Evolutionary conservation across 345 rosid species (phyloP), one percentile per base, ranked within the genome.

Genomic region (Brassica incana): DNA sequence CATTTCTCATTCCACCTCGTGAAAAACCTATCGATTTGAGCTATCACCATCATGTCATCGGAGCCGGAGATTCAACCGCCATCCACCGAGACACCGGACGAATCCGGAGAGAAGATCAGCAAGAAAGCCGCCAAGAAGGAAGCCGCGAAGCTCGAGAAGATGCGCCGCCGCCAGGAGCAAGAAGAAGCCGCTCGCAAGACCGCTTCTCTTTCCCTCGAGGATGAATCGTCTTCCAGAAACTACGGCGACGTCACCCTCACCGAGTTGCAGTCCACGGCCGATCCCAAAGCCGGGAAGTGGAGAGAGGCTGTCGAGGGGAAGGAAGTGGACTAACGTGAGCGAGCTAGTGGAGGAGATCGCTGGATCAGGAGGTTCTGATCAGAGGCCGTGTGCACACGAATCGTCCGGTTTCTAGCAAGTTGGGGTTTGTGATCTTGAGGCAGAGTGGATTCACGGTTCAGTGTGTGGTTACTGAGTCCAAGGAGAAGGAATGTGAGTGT

Each of bases 111-210:
- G 30, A 45, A 80, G 16, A 36, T 82, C 20, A 91, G 94, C 86
- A 94, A 92, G 82, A 94, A 94, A 67, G 94, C 92, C 1, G 90
- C 98, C 4, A 93, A 93, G 83, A 93, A 93, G 72, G 94, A 88
- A 83, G 95, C 97, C 0, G 91, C 89, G 43, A 94, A 88, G 84
- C 87, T 80, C 40, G 97, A 90, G 82, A 94, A 92, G 84, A 40
- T 84, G 15, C 94, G 92, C 2, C 95, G 94, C 76, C 89, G 85
- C 20, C 87, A 85, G 79, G 96, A 88, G 64, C 85, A 77, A 4
- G 86, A 82, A 6, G 70, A 73, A 35, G 72, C 83, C 11, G 78
- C 87, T 0, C 69, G 85, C 43, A 69, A 80, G 50, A 76, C 88
- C n/a, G 36, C 94, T 1, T 64, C 86, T 0, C 77, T 16, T 3